Evolutionary conservation across 495 filamentous ascomycete species (phyloP), one percentile per base, ranked within the genome.

Genomic region (Friedmanniomyces simplex): DNA sequence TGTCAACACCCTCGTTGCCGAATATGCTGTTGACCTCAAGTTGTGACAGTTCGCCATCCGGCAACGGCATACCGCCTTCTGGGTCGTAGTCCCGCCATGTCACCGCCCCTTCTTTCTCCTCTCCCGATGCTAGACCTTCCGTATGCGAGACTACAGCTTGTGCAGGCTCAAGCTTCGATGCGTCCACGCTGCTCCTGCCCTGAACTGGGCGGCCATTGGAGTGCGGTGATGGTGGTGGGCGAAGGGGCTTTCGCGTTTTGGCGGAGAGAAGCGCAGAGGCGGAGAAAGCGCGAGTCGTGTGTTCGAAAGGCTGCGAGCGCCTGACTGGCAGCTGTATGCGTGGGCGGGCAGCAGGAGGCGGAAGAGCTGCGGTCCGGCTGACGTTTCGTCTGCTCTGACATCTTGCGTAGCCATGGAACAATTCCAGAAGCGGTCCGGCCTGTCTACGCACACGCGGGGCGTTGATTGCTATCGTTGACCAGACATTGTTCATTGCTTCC

Each of bases 21-120:
- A 95, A 91, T 3, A 93, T 78, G 12, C 58, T 47, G 10, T 76
- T 71, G n/a, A 87, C 75, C 45, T 88, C 30, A 4, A 50, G 37
- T 20, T 41, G 20, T 1, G 59, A 54, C 1, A 67, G 57, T 1
- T 59, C 59, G 42, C 67, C 67, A 22, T 22, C 13, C 5, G 58
- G 58, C 18, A 64, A 47, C 1, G 66, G 63, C 56, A 67, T 62
- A 53, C 63, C 63, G n/a, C 51, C 57, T 53, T 52, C 51, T 18
- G 60, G 52, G 45, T 56, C 60, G 43, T 61, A 66, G 50, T 60
- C 57, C 14, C 61, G 53, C 63, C 63, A 66, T 53, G 60, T 59
- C 20, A 59, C 42, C 37, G 10, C 37, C 50, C 14, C 50, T 28
- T 7, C 28, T n/a, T 37, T 45, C 45, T 49, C 54, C 4, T 11